Evolutionary conservation across 495 filamentous ascomycete species (phyloP).

Genomic region (Amniculicola lignicola): DNA sequence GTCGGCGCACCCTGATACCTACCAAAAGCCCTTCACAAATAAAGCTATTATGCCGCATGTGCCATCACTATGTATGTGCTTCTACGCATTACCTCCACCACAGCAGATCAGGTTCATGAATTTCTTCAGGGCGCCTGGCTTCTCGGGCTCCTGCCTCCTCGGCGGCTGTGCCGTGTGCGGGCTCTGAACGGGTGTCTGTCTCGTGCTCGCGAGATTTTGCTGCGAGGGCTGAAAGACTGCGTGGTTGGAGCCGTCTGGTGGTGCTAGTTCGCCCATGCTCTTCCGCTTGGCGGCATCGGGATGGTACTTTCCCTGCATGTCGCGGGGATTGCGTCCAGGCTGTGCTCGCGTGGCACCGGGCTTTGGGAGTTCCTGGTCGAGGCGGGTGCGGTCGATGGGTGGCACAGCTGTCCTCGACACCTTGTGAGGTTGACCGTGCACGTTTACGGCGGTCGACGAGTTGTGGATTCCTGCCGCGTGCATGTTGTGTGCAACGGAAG

Average conservation of each 20-base stretch:
- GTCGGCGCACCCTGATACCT: too few species aligned
- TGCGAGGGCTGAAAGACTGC: conserved; percentile 35
- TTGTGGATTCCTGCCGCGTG: conserved; percentile 66
- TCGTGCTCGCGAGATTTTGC: conserved; percentile 24
- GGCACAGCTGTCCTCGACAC: conserved; percentile 45
- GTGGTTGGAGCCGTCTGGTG: conserved; percentile 33
- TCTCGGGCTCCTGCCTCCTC: conserved; percentile 20
- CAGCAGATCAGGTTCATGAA: conserved; percentile 34
- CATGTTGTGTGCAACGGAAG: conserved; percentile 63
- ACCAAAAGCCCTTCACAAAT: too few species aligned
- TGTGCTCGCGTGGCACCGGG: conserved; percentile 56
- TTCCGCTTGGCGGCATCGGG: conserved; percentile 31
- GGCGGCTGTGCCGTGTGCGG: conserved; percentile 4
- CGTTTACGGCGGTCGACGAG: conserved; percentile 66
- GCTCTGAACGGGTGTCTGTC: conserved; percentile 16
- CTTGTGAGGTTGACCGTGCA: conserved; percentile 58
- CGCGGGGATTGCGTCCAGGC: conserved; percentile 47
- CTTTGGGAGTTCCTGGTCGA: conserved; percentile 72
- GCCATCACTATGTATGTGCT: too few species aligned
- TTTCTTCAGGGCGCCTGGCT: conserved; percentile 28
- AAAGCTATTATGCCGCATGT: too few species aligned
- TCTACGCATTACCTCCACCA: conserved; percentile 21
- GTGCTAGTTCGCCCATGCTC: conserved; percentile 32
- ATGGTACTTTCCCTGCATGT: conserved; percentile 24
- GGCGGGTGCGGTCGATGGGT: conserved; percentile 65